Percentiles rank a stretch among this genome's conserved stretches.
Evolutionary conservation across 257 asterid genomes (phyloP).

Genomic region (Salvia splendens): DNA sequence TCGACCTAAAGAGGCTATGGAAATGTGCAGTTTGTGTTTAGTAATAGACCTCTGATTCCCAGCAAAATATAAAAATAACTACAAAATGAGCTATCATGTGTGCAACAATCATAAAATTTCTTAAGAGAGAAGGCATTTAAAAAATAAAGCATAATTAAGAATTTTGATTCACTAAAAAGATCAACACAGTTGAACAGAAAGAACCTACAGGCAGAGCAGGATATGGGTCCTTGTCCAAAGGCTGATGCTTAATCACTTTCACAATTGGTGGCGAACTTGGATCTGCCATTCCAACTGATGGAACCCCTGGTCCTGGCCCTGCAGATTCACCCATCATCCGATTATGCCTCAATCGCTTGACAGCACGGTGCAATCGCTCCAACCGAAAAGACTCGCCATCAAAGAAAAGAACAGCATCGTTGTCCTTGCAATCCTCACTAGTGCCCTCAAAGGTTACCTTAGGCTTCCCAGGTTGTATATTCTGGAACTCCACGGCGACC

Average conservation of each 20-base stretch:
- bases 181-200: conserved; percentile 21
- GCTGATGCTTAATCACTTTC: conserved; percentile 59
- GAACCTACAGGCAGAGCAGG: conserved; percentile 62
- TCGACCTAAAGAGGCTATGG: not conserved
- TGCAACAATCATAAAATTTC: not conserved
- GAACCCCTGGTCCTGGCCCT: conserved; percentile 41
- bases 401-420: conserved; percentile 88
- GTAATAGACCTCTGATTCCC: conserved; percentile 2
- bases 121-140: conserved; percentile 17
- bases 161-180: conserved; percentile 1
- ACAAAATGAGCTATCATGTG: not conserved
- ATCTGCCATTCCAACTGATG: conserved; percentile 45
- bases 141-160: conserved; percentile 5
- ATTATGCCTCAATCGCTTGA: conserved; percentile 83
- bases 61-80: not conserved
- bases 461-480: conserved; percentile 84
- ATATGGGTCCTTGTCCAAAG: conserved; percentile 50
- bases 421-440: conserved; percentile 91
- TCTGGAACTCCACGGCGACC: conserved; percentile 83
- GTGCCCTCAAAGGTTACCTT: conserved; percentile 88
- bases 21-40: not conserved
- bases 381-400: conserved; percentile 84
- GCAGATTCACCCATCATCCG: conserved; percentile 74
- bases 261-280: conserved; percentile 63
- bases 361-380: conserved; percentile 90